Evolutionary conservation across 495 filamentous ascomycete genomes (phyloP).

Genomic region (Immersiella caudata): DNA sequence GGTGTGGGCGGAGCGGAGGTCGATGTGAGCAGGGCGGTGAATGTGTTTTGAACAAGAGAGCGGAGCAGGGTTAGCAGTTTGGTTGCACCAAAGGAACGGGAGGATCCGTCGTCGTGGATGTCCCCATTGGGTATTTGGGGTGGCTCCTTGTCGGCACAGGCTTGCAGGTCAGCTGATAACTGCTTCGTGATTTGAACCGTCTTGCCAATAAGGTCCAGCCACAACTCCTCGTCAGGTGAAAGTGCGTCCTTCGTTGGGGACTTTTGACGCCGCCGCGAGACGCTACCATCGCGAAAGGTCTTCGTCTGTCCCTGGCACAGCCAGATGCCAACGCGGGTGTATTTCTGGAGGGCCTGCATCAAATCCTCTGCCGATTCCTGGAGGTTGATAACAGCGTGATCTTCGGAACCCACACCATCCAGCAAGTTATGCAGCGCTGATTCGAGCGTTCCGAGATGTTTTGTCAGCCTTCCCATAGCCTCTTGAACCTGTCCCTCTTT

Average conservation of each 20-base stretch:
- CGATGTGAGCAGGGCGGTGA: constrained; percentile 80
- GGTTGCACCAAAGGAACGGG: constrained; percentile 44
- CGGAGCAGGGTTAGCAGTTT: constrained; percentile 69
- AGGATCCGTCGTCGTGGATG: constrained; percentile 21
- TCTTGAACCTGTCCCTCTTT: constrained; percentile 82
- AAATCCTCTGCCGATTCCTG: constrained; percentile 60
- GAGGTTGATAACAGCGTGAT: constrained; percentile 54
- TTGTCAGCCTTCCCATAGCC: constrained; percentile 81
- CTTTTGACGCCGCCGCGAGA: constrained; percentile 46
- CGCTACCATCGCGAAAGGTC: constrained; percentile 41
- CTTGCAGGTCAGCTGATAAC: constrained; percentile 42
- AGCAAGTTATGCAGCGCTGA: constrained; percentile 76
- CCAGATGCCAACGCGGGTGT: constrained; percentile 90
- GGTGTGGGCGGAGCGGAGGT: constrained; percentile 52
- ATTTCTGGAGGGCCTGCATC: constrained; percentile 80
- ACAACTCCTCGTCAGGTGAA: constrained; percentile 77
- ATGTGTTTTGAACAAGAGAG: constrained; percentile 81
- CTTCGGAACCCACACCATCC: constrained; percentile 43
- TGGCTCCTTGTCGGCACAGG: constrained; percentile 14
- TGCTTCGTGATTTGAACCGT: constrained; percentile 77
- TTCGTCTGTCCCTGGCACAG: constrained; percentile 90
- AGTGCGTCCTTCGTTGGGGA: constrained; percentile 62
- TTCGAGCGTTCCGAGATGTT: constrained; percentile 76
- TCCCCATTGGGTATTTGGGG: constrained; percentile 30
- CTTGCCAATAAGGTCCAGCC: constrained; percentile 87